Evolutionary conservation across 345 rosid species (phyloP).

Genomic region (Dipteronia sinensis): DNA sequence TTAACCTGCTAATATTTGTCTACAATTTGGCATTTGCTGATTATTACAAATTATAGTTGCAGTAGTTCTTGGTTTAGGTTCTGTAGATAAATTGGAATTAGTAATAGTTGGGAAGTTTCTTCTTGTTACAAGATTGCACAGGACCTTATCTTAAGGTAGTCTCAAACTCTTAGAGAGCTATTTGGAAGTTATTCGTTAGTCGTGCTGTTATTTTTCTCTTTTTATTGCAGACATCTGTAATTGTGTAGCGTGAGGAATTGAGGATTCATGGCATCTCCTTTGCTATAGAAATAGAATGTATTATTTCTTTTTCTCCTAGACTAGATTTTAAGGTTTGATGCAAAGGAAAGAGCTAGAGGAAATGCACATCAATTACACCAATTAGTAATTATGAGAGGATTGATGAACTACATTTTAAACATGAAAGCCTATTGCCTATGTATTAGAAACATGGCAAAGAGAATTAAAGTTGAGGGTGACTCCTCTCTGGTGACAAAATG

Average conservation of each 20-base stretch:
- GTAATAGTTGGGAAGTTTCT: background rate
- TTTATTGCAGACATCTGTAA: background rate
- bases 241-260: background rate
- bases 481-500: slow-evolving; percentile 2
- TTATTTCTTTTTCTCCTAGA: background rate
- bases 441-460: background rate
- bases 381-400: background rate
- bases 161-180: too few species aligned
- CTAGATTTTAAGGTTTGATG: background rate
- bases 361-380: background rate
- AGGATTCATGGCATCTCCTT: background rate
- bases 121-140: background rate
- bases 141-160: background rate
- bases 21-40: background rate
- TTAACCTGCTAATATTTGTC: background rate
- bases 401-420: background rate
- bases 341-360: background rate
- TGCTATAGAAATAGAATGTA: background rate
- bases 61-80: background rate
- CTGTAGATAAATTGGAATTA: background rate
- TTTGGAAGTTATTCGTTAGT: background rate
- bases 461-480: background rate
- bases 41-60: background rate
- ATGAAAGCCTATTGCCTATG: background rate
- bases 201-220: background rate